Evolutionary conservation across 2,329 filamentous ascomycete genomes (phyloP).

Genomic region (Colletotrichum kahawae): DNA sequence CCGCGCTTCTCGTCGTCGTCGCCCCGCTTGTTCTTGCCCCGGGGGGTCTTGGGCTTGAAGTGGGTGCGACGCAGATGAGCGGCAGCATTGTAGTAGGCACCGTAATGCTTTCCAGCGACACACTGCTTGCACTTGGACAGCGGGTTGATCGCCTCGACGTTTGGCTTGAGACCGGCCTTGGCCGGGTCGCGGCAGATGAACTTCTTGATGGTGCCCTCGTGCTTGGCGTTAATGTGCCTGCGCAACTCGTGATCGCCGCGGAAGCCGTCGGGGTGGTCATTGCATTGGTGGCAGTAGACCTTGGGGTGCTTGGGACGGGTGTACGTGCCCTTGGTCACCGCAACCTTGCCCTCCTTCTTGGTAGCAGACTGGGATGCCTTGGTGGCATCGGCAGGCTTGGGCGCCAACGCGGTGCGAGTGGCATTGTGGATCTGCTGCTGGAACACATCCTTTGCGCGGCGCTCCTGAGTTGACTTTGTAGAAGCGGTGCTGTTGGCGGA

Average conservation of each 20-base stretch:
- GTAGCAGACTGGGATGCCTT: constrained; percentile 27
- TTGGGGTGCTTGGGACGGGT: constrained; percentile 73
- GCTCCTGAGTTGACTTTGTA: constrained; percentile 45
- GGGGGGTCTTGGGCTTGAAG: constrained; percentile 70
- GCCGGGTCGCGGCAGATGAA: constrained; percentile 63
- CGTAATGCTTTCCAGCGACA: constrained; percentile 77
- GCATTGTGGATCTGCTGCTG: constrained; percentile 50
- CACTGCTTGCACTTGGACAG: constrained; percentile 87
- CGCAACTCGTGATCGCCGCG: constrained; percentile 84
- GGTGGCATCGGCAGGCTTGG: constrained; percentile 44
- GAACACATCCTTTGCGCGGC: constrained; percentile 53
- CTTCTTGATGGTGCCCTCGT: constrained; percentile 61
- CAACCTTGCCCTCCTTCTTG: constrained; percentile 48
- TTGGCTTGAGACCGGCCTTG: constrained; percentile 38
- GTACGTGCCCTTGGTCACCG: constrained; percentile 48
- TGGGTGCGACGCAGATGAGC: constrained; percentile 88
- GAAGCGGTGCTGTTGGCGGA: constrained; percentile 53
- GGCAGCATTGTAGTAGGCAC: constrained; percentile 92
- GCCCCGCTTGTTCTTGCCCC: constrained; percentile 45
- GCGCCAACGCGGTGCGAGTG: constrained; percentile 43
- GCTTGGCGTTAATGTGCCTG: constrained; percentile 70
- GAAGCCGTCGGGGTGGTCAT: constrained; percentile 77
- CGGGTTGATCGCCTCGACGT: constrained; percentile 63
- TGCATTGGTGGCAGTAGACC: constrained; percentile 73
- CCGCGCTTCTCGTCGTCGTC: constrained; percentile 55